Conservation (phyloP, 768 basidiomycete species). For the Cyathus striatus region DNA sequence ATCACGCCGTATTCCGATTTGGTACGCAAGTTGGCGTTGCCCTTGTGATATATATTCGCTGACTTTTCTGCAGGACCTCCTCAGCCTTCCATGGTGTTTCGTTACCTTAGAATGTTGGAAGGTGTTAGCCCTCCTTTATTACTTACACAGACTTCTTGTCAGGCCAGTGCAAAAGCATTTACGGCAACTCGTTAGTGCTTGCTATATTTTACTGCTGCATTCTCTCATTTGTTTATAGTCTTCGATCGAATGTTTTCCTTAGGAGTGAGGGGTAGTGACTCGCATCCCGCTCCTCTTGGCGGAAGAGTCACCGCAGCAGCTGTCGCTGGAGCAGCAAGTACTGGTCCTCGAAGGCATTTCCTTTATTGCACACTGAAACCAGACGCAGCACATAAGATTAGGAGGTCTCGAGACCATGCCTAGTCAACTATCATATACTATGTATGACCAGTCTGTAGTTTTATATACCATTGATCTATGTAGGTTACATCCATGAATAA, state of each 20-base stretch:
- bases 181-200: conserved; percentile 67
- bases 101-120: conserved; percentile 87
- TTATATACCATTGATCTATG: too few relatives aligned
- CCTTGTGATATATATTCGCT: neutral
- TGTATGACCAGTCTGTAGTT: too few relatives aligned
- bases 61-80: conserved; percentile 53
- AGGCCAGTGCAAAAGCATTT: conserved; percentile 85
- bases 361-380: conserved; percentile 74
- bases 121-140: conserved; percentile 85
- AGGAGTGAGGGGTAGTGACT: conserved; percentile 72
- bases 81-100: conserved; percentile 89
- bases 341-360: conserved; percentile 80
- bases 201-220: conserved; percentile 2
- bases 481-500: too few relatives aligned
- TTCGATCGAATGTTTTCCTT: conserved; percentile 90
- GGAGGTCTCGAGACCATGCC: conserved; percentile 12
- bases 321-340: conserved; percentile 50
- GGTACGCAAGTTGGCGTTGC: too few relatives aligned
- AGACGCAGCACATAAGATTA: conserved; percentile 43
- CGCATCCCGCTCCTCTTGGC: conserved; percentile 56
- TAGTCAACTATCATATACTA: neutral
- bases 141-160: conserved; percentile 83
- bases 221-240: conserved; percentile 36
- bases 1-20: conserved; percentile 82
- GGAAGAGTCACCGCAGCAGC: conserved; percentile 62